Evolutionary conservation across 1,284 basidiomycete species (phyloP), one percentile per base, ranked within the genome.

Genomic region (Tremellales sp.): DNA sequence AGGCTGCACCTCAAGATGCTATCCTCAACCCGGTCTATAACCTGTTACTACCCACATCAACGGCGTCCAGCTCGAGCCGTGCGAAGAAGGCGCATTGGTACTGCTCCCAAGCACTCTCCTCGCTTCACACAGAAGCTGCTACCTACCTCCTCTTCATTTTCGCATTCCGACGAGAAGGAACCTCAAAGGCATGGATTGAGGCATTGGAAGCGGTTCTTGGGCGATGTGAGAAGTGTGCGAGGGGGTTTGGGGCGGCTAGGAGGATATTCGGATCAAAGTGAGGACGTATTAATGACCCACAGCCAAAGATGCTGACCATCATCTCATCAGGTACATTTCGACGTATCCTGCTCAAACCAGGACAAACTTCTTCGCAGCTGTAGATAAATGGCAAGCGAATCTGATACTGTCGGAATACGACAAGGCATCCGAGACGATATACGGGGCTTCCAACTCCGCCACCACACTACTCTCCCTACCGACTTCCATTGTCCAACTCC

Each of bases 91-190:
- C 19, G 2, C 70, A 72, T 41, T 72, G 66, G 65, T 71, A 61
- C 51, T 72, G 70, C 49, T 2, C 54, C 5, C 54, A 58, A 33
- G 53, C 60, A 1, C 37, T 44, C 1, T 56, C 53, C 7, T 29
- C 40, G 2, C 42, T 65, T 10, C 58, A 63, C 40, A 43, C 47
- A 4, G 54, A 65, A 27, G 80, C 83, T 1, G 86, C 89, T 0
- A 82, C 80, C 0, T 93, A 88, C 72, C 77, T 88, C 40, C 75
- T 91, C 42, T 80, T 87, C 51, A 70, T 92, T 36, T 84, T 86
- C 60, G 88, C 88, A 4, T 92, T 88, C 58, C 75, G 79, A 24
- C 50, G 64, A 42, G 81, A 81, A 49, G 63, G 70, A 0, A 74
- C 75, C 13, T 82, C 86, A 4, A 73, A 78, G 2, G 65, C 73